These are phyloP conservation scores for Ilyonectria mors-panacis DNA, from an alignment of 2,329 filamentous ascomycete genomes.

Conservation along the genomic window DNA sequence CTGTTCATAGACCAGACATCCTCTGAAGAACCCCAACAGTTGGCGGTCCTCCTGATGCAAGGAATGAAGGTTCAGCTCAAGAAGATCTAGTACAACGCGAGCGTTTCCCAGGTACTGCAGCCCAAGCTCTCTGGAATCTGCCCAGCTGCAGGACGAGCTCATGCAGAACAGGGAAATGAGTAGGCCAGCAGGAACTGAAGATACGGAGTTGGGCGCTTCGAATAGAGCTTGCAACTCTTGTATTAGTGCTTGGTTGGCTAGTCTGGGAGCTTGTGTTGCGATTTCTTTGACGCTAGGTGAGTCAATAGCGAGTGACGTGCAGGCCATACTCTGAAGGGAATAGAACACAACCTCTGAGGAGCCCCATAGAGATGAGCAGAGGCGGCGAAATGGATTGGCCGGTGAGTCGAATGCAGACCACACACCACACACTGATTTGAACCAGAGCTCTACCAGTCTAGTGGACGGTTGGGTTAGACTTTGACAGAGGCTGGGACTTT, in stretches of 20 bases:
- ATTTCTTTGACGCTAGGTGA: slow-evolving; percentile 38
- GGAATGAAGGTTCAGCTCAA: slow-evolving; percentile 35
- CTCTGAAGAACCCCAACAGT: slow-evolving; percentile 38
- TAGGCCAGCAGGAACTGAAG: slow-evolving; percentile 28
- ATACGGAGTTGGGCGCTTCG: slow-evolving; percentile 33
- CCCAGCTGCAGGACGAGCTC: slow-evolving; percentile 42
- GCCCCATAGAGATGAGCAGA: slow-evolving; percentile 35
- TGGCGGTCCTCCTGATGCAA: slow-evolving; percentile 32
- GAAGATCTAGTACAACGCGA: slow-evolving; percentile 33
- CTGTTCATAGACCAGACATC: slow-evolving; percentile 40
- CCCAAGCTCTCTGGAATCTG: slow-evolving; percentile 39
- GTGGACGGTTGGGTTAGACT: slow-evolving; percentile 37
- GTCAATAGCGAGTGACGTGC: slow-evolving; percentile 31
- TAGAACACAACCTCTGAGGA: slow-evolving; percentile 36
- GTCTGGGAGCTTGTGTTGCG: slow-evolving; percentile 29
- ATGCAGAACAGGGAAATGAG: slow-evolving; percentile 40
- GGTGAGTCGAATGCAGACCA: slow-evolving; percentile 44
- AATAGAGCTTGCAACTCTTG: slow-evolving; percentile 34
- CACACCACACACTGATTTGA: slow-evolving; percentile 40
- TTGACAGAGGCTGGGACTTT: slow-evolving; percentile 24
- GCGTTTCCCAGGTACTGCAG: slow-evolving; percentile 40
- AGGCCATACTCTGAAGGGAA: slow-evolving; percentile 42
- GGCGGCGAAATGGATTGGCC: slow-evolving; percentile 33
- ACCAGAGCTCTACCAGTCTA: slow-evolving; percentile 38
- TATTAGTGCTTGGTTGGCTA: slow-evolving; percentile 40